Conservation (phyloP, 805 yeast species). For the Candida maltosa region DNA sequence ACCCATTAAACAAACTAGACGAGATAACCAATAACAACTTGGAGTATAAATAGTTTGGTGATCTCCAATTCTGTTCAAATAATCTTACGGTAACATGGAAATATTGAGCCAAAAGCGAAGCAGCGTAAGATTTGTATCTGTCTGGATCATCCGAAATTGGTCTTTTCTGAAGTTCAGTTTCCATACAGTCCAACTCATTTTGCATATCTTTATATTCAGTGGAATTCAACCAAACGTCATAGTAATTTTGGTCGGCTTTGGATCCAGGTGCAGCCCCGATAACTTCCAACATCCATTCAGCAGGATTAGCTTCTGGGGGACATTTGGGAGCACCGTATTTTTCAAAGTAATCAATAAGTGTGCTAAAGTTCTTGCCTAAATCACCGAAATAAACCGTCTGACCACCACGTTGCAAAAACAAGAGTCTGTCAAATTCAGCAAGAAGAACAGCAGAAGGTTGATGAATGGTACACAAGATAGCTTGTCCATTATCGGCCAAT, state of each 20-base stretch:
- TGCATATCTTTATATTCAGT: constrained; percentile 55
- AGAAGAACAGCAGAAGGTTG: constrained; percentile 77
- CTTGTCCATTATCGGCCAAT: constrained; percentile 30
- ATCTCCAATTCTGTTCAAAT: constrained; percentile 43
- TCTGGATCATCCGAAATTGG: constrained; percentile 10
- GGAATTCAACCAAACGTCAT: constrained; percentile 71
- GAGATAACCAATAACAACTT: constrained; percentile 27
- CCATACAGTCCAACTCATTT: constrained; percentile 61
- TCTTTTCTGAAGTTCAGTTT: constrained; percentile 34
- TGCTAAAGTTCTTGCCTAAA: constrained; percentile 56
- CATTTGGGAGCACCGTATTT: constrained; percentile 53
- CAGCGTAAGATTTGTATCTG: constrained; percentile 23
- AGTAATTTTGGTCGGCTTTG: constrained; percentile 61
- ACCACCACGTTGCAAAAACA: constrained; percentile 67
- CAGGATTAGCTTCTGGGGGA: constrained; percentile 32
- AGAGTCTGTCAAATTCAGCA: constrained; percentile 69
- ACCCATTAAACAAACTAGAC: constrained; percentile 3
- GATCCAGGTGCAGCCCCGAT: constrained; percentile 79
- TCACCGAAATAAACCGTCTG: constrained; percentile 77
- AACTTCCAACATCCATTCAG: constrained; percentile 89
- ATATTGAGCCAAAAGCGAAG: constrained; percentile 23
- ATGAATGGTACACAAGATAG: constrained; percentile 55
- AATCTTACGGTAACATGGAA: constrained; percentile 22
- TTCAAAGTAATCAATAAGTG: constrained; percentile 62
- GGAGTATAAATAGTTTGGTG: constrained; percentile 59